These are phyloP conservation scores for Aspergillus conjunctus DNA, from an alignment of 495 filamentous ascomycete species.

Conservation along the genomic window DNA sequence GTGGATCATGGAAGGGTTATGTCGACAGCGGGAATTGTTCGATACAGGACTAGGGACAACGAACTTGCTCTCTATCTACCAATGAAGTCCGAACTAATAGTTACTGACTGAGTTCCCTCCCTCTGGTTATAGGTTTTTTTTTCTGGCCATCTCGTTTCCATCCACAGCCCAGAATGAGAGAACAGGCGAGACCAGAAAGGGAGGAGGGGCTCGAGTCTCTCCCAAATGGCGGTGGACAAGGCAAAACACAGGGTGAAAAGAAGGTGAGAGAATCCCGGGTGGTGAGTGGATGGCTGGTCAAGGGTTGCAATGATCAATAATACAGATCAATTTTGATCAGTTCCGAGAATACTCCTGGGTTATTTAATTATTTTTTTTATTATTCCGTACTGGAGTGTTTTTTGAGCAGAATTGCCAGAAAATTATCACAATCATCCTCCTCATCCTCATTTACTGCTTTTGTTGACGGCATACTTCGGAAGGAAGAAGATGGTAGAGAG, in stretches of 20 bases:
- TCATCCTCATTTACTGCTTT: background rate
- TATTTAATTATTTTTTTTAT: background rate
- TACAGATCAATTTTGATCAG: constrained; percentile 15
- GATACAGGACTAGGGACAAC: constrained; percentile 22
- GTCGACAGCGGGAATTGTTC: constrained; percentile 26
- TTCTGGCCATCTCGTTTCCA: background rate
- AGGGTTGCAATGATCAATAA: constrained; percentile 5
- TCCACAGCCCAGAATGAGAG: background rate
- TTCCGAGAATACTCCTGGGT: background rate
- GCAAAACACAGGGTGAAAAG: constrained; percentile 1
- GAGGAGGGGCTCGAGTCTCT: background rate
- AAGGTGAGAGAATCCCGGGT: constrained; percentile 4
- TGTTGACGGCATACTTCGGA: constrained; percentile 11
- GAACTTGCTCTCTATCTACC: constrained; percentile 1
- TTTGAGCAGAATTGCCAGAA: background rate
- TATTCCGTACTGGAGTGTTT: background rate
- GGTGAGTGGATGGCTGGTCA: background rate
- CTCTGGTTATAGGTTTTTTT: too few relatives aligned
- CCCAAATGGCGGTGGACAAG: constrained; percentile 18
- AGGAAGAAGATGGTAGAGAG: background rate
- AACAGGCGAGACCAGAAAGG: background rate
- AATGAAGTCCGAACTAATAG: background rate
- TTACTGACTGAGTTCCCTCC: background rate
- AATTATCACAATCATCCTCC: background rate
- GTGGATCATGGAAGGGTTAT: constrained; percentile 25